Conservation (phyloP, 2,329 filamentous ascomycete species). For the Coniochaeta hoffmannii region DNA sequence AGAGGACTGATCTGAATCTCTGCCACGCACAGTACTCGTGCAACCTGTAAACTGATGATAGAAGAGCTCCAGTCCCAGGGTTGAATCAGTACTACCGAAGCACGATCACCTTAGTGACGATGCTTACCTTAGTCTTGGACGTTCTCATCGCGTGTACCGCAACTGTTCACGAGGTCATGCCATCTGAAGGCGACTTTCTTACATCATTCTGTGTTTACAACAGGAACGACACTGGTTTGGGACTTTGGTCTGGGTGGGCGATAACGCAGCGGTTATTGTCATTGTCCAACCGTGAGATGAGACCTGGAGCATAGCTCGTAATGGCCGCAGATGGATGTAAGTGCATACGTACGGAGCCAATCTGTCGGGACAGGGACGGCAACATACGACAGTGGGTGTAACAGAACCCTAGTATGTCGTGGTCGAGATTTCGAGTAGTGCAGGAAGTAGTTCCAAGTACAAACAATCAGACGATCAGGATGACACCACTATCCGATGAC, state of each 20-base stretch:
- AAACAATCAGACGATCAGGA: too few species aligned
- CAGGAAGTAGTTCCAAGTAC: too few species aligned
- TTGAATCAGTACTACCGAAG: neutral
- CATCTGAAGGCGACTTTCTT: neutral
- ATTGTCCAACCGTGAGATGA: neutral
- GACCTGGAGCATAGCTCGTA: neutral
- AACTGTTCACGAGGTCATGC: neutral
- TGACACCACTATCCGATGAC: too few species aligned
- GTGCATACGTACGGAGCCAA: neutral
- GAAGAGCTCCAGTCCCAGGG: neutral
- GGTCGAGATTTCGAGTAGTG: too few species aligned
- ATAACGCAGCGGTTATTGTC: neutral
- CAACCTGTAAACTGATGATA: neutral
- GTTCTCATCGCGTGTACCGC: too few species aligned
- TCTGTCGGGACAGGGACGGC: neutral
- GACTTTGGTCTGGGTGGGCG: neutral
- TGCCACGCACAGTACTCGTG: neutral
- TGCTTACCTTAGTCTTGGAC: neutral
- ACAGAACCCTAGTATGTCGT: too few species aligned
- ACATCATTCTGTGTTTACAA: neutral
- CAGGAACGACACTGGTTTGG: neutral
- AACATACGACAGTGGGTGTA: too few species aligned
- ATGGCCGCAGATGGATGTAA: neutral
- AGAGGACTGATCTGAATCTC: neutral
- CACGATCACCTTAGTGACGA: neutral